Percentiles rank a stretch among this genome's conserved stretches.
Evolutionary conservation across 352 stramenopile species (phyloP).

Genomic region (Peronosclerospora sorghi): DNA sequence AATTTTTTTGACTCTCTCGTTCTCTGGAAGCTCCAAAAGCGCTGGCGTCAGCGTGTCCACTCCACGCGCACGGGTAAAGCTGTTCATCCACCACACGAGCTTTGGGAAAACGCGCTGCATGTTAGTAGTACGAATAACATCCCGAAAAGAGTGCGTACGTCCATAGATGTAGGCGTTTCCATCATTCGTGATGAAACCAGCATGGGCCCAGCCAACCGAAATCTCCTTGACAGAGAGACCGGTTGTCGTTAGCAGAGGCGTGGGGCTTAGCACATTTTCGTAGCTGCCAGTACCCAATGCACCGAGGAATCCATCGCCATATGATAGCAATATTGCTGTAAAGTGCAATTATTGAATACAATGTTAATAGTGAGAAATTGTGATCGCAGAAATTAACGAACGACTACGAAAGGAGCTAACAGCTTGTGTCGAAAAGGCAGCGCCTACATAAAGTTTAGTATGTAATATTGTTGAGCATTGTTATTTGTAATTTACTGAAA

Average conservation of each 20-base stretch:
- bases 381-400: slow-evolving; percentile 7
- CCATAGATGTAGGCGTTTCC: slow-evolving; percentile 67
- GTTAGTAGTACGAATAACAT: slow-evolving; percentile 77
- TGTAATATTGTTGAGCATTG: not conserved
- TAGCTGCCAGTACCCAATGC: slow-evolving; percentile 62
- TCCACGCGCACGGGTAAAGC: slow-evolving; percentile 43
- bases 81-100: slow-evolving; percentile 62
- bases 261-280: slow-evolving; percentile 35
- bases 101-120: slow-evolving; percentile 70
- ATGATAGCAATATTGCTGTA: slow-evolving; percentile 49
- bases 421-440: slow-evolving; percentile 15
- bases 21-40: slow-evolving; percentile 45
- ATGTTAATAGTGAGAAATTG: not conserved
- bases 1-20: slow-evolving; percentile 58
- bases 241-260: slow-evolving; percentile 29
- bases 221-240: slow-evolving; percentile 43
- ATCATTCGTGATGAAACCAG: slow-evolving; percentile 56
- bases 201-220: slow-evolving; percentile 70
- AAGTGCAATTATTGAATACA: not conserved
- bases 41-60: slow-evolving; percentile 56
- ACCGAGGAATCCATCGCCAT: slow-evolving; percentile 68
- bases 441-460: slow-evolving; percentile 3
- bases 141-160: slow-evolving; percentile 72
- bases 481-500: not conserved
- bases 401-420: slow-evolving; percentile 6